Evolutionary conservation across 345 rosid species (phyloP), one percentile per base, ranked within the genome.

Genomic region (Gossypium australe): DNA sequence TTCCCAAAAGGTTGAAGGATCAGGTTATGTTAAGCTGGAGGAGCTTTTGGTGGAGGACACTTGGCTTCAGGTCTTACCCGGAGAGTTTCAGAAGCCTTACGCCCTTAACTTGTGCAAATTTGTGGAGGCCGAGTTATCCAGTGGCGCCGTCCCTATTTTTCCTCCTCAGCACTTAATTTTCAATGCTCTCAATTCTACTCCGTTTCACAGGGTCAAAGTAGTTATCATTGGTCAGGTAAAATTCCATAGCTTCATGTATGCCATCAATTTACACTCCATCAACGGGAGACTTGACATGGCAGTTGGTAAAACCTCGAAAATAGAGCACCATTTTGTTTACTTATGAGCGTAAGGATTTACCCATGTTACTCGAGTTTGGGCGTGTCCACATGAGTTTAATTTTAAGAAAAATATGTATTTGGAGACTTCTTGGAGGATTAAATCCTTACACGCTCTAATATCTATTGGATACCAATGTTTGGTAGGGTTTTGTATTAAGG

Each of bases 21-120:
- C 9, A 62, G 84, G 87, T 11, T 82, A 74, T 66, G 96, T 89
- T 69, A 82, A 87, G n/a, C 49, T 94, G 80, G 86, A 79, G 79
- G 91, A 91, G 82, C 92, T 95, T n/a, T 77, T 93, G 81, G 97
- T 93, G 45, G 99, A 95, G 86, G 82, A 84, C 52, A 86, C 97
- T 12, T 90, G 99, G 98, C 64, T 85, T 72, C 84, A 86, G 76
- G 92, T 86, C 13, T 87, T 95, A 48, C 86, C 86, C 0, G 93
- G 90, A 3, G 97, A 95, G 78, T 72, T 91, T 8, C 78, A 88
- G 68, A 93, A 88, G 78, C 85, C 93, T 0, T 93, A 90, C 74
- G 96, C 91, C 0, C 82, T 80, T 69, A 78, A 52, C 25, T 88
- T 93, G 70, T 84, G 87, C 75, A 83, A 77, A 59, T 90, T 95